phyloP scores from a whole-genome alignment of 1,284 basidiomycete species.

The Garcileccinum viscosum region DNA sequence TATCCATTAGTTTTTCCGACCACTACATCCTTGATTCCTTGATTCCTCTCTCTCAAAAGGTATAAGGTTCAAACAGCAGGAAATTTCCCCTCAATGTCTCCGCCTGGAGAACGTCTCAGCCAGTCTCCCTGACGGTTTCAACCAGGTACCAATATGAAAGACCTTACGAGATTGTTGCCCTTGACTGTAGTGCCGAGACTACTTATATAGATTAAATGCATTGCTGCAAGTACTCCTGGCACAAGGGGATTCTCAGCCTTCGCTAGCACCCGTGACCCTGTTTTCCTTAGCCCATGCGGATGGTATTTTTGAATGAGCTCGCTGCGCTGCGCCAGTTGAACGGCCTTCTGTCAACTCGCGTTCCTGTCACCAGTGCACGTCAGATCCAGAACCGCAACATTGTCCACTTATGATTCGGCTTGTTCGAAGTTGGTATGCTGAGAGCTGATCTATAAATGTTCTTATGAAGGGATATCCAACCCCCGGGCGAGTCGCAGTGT shows the following conservation, averaged over 20 bases:
- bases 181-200: neutral
- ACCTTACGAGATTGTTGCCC: neutral
- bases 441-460: conserved; percentile 1
- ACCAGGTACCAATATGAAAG: neutral
- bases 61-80: neutral
- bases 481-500: conserved; percentile 4
- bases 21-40: neutral
- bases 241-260: neutral
- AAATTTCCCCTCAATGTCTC: neutral
- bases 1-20: neutral
- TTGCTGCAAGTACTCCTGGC: conserved; percentile 1
- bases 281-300: neutral
- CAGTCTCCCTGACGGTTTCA: neutral
- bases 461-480: neutral
- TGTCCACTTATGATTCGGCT: neutral
- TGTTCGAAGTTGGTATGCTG: neutral
- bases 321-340: conserved; percentile 1
- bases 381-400: neutral
- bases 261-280: neutral
- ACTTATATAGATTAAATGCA: neutral
- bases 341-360: neutral
- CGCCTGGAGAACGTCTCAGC: neutral
- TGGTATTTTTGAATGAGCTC: conserved; percentile 3
- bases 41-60: neutral
- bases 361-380: conserved; percentile 4